Conservation (phyloP, 441 rosid species). For the Bruguiera hainesii region DNA sequence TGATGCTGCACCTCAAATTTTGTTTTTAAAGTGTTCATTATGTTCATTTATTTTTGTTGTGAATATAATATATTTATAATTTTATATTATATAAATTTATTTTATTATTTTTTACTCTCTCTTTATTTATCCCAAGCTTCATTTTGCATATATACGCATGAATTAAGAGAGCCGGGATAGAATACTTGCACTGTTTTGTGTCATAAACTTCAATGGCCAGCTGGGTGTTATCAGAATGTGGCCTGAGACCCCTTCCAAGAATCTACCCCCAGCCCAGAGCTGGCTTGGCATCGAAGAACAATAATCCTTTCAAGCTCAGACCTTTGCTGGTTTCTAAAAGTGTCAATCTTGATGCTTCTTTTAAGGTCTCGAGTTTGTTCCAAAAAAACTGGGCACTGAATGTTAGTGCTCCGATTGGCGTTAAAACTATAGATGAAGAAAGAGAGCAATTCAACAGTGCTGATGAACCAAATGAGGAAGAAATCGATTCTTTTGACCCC, state of each 20-base stretch:
- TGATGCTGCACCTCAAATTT: too few species aligned
- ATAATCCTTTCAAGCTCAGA: constrained; percentile 21
- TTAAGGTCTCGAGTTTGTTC: constrained; percentile 17
- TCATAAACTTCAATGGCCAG: constrained; percentile 41
- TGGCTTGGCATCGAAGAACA: constrained; percentile 18
- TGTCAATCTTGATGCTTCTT: constrained; percentile 22
- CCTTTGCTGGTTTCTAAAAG: constrained; percentile 23
- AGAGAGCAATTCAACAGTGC: constrained; percentile 2
- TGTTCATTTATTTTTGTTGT: too few species aligned
- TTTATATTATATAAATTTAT: too few species aligned
- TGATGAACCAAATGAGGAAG: constrained; percentile 9
- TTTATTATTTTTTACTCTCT: not conserved
- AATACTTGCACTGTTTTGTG: not conserved
- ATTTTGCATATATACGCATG: not conserved
- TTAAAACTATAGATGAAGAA: constrained; percentile 18
- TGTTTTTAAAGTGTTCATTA: too few species aligned
- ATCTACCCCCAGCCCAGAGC: constrained; percentile 34
- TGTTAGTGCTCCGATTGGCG: constrained; percentile 37
- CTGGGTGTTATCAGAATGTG: constrained; percentile 49
- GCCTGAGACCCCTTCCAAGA: constrained; percentile 44
- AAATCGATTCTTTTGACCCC: constrained; percentile 45
- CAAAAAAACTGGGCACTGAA: constrained; percentile 30
- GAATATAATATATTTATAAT: too few species aligned
- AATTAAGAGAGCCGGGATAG: not conserved
- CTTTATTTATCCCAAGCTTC: not conserved